Conservation (phyloP, 139 green algal species). For the Chlamydomonas asymmetrica region DNA sequence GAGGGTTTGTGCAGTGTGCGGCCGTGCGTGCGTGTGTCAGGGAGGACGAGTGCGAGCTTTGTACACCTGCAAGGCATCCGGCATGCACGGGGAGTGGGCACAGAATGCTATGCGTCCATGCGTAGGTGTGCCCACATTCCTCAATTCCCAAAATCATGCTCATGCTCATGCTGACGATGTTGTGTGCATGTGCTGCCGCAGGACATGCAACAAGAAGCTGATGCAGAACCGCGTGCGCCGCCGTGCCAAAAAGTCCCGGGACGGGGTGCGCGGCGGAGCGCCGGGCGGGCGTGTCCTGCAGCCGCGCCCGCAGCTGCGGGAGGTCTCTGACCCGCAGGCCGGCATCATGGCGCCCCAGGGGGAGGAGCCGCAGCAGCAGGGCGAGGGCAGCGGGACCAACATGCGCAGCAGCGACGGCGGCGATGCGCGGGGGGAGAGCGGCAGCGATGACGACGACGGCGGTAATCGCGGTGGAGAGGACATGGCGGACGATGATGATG, state of each 20-base stretch:
- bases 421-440: neutral
- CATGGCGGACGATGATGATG: neutral
- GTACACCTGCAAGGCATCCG: too few relatives aligned
- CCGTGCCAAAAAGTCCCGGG: neutral
- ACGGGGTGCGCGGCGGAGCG: neutral
- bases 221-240: constrained; percentile 17
- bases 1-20: too few relatives aligned
- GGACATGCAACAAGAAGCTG: constrained; percentile 25
- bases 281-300: neutral
- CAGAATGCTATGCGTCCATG: too few relatives aligned
- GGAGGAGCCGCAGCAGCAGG: neutral
- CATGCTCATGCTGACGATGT: neutral
- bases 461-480: neutral
- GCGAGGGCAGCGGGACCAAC: neutral
- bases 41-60: too few relatives aligned
- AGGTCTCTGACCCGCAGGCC: too few relatives aligned
- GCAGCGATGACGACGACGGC: constrained; percentile 6
- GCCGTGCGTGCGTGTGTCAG: too few relatives aligned
- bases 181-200: neutral
- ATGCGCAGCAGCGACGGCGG: neutral
- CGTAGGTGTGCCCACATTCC: neutral
- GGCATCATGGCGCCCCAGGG: too few relatives aligned
- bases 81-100: too few relatives aligned
- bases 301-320: neutral
- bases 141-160: neutral